Base-by-base conservation (phyloP, 2,329 filamentous ascomycete genomes). In the Monilinia polystroma region DNA sequence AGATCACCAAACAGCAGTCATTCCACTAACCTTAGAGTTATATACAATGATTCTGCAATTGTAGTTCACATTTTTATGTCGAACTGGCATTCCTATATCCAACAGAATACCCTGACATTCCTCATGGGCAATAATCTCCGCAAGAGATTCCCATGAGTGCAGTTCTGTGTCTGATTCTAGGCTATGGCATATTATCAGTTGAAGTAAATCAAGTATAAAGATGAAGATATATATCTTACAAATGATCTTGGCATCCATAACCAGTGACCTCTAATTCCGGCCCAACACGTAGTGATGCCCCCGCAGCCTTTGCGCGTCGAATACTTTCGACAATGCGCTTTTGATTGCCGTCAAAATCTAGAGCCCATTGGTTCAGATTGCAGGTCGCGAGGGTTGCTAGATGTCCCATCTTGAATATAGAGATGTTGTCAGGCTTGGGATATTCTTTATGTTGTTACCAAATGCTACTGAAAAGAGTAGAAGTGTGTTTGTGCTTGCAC, bases 21-120 rank as follows among this genome's bases (percentile, higher is more conserved):
- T 11, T 18, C 11, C 8, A 43, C 51, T 45, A 14, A 54, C 54
- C 63, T 43, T 58, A 7, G 85, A 83, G 70, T 92, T 84, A 57
- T 86, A 80, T 68, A 81, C 80, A 68, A 90, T 83, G n/a, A 89
- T 80, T 32, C 90, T 81, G 71, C 85, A 86, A 75, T 90, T 91
- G 78, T 87, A 91, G 35, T 68, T 60, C 4, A 55, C 60, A 41
- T 87, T 86, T 53, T 84, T 78, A 75, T 90, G 88, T 55, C 82
- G 79, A 57, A 91, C 81, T 0, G 87, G 87, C 79, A 87, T 81
- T 49, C 85, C 86, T 47, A 89, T 79, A 73, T 89, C 86, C 29
- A 90, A 78, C 26, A 91, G 80, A 72, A 92, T 92, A 74, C 84
- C 88, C 71, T 89, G 80, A 69, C 83, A 86, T 12, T 82, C 81